Conservation (phyloP, 2,329 filamentous ascomycete species). For the Geosmithia morbida region DNA sequence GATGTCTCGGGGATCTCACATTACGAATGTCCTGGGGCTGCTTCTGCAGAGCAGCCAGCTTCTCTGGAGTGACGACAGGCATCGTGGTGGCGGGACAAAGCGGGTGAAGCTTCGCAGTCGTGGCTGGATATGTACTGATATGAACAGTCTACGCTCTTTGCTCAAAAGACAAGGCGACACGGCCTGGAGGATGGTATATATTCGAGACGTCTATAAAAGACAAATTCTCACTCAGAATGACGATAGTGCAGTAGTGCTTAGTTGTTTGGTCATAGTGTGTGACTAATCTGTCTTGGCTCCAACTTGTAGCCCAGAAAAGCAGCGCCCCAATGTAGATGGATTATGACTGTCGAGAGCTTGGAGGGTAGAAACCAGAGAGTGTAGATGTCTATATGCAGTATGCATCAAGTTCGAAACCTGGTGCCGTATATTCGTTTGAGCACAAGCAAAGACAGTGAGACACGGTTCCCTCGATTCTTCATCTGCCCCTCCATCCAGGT, state of each 20-base stretch:
- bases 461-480: neutral
- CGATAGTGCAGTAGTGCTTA: slow-evolving; percentile 2
- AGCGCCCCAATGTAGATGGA: too few species aligned
- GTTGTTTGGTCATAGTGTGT: neutral
- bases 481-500: slow-evolving; percentile 1
- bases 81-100: slow-evolving; percentile 32
- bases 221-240: slow-evolving; percentile 2
- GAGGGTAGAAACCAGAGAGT: neutral
- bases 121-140: too few species aligned
- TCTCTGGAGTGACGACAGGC: slow-evolving; percentile 84
- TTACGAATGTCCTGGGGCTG: slow-evolving; percentile 85
- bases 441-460: too few species aligned
- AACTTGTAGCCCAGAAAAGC: too few species aligned
- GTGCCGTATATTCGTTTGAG: too few species aligned
- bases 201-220: neutral
- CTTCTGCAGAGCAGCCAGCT: slow-evolving; percentile 79
- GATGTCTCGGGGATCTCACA: slow-evolving; percentile 33
- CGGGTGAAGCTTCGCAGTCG: too few species aligned
- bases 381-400: neutral
- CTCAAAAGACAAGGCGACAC: neutral
- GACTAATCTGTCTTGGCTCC: too few species aligned
- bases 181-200: neutral
- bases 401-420: neutral
- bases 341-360: neutral
- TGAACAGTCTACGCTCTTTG: neutral